Evolutionary conservation across 257 asterid genomes (phyloP), one percentile per base, ranked within the genome.

Genomic region (Plantago elongata): DNA sequence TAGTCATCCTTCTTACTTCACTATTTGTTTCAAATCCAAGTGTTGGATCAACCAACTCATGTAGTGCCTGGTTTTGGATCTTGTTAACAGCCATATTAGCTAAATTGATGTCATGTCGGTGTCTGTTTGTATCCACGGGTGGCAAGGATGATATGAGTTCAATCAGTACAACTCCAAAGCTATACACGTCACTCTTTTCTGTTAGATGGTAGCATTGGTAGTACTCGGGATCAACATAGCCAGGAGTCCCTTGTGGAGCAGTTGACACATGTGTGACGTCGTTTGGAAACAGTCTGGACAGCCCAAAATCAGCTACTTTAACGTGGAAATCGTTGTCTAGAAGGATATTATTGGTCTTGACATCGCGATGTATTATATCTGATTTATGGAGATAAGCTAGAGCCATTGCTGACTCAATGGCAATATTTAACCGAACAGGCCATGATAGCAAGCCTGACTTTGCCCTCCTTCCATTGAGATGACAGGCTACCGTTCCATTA

Each of bases 181-280:
- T 82, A 57, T 69, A 82, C 4, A 82, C 88, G 18, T 78, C 84
- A 16, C 88, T 81, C 45, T 51, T 78, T 51, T 75, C 76, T 0
- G 88, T 81, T 30, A 81, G 81, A 15, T 77, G 80, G 64, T 81
- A 81, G 58, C 73, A 79, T 14, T 79, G 69, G 43, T 82, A 81
- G 48, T 82, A 82, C 72, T 78, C 83, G 0, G 88, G 88, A 64
- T 82, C 85, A 0, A 79, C 85, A 45, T 79, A 82, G 59, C 85
- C 84, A 1, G 85, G 88, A 29, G 85, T 79, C 16, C 88, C 88
- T 62, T 82, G 88, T 40, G 88, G 88, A 45, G 85, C 84, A 6
- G 88, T 82, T 48, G 88, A 82, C 40, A 82, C 72, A 29, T 82
- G 88, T 0, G 85, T 82, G 40, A 62, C 83, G 42, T 79, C 62